Evolutionary conservation across 2,329 filamentous ascomycete genomes (phyloP).

Genomic region (Lasiodiplodia sp.): DNA sequence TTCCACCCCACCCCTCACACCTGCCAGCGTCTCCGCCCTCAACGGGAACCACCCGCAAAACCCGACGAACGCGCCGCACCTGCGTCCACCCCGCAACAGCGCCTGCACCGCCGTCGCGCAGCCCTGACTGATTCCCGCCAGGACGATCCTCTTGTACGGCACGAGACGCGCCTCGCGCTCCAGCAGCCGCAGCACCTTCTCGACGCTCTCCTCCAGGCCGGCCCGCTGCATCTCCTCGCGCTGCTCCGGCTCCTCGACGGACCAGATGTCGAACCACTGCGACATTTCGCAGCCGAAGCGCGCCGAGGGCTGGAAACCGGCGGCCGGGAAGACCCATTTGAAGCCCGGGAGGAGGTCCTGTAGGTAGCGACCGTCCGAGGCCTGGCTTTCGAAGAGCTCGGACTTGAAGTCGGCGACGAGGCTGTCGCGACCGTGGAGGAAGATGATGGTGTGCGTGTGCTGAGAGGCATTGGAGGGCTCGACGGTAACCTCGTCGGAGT

Average conservation of each 20-base stretch:
- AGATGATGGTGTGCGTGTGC: constrained; percentile 56
- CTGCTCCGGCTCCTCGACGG: constrained; percentile 39
- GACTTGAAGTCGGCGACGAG: constrained; percentile 45
- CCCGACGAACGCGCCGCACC: constrained; percentile 33
- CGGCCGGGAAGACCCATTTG: constrained; percentile 49
- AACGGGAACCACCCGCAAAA: constrained; percentile 33
- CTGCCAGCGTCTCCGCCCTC: constrained; percentile 1
- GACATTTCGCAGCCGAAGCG: constrained; percentile 39
- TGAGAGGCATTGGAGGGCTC: not conserved
- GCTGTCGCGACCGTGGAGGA: constrained; percentile 56
- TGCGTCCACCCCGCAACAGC: constrained; percentile 11
- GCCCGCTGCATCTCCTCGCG: constrained; percentile 34
- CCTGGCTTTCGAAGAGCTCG: constrained; percentile 51
- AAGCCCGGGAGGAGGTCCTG: constrained; percentile 41
- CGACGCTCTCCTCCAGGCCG: constrained; percentile 36
- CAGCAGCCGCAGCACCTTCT: constrained; percentile 35
- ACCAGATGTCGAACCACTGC: constrained; percentile 51
- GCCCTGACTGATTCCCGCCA: constrained; percentile 35
- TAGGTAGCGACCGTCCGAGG: constrained; percentile 31
- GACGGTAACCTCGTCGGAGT: not conserved
- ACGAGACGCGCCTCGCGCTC: constrained; percentile 34
- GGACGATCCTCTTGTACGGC: constrained; percentile 30
- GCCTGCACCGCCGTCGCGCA: constrained; percentile 34
- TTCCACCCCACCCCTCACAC: not conserved
- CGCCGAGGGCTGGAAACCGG: constrained; percentile 34